phyloP scores from a whole-genome alignment of 805 yeast genomes.

The Metschnikowia lunata region DNA sequence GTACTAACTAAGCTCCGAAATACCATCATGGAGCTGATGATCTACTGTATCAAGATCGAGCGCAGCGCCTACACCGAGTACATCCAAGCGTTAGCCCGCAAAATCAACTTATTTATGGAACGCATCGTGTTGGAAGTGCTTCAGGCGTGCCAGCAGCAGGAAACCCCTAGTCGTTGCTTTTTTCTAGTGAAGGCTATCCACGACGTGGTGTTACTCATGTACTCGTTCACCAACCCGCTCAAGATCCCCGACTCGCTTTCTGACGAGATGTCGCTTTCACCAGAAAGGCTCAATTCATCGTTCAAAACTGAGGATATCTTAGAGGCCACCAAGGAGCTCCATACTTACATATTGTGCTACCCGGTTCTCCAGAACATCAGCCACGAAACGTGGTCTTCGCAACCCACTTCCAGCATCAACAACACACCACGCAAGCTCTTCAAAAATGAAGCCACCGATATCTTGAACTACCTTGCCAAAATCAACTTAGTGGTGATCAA shows the following conservation, averaged over 20 bases:
- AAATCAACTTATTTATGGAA: conserved; percentile 9
- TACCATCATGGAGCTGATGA: conserved; percentile 12
- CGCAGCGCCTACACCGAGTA: conserved; percentile 11
- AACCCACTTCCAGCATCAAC: conserved; percentile 2
- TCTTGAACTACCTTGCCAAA: conserved; percentile 9
- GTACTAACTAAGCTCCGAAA: conserved; percentile 9
- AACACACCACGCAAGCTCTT: conserved; percentile 11
- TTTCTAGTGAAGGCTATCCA: conserved; percentile 11
- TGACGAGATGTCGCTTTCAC: neutral
- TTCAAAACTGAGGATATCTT: conserved; percentile 6
- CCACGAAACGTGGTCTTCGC: neutral
- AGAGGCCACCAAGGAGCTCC: conserved; percentile 7
- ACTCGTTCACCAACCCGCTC: conserved; percentile 14
- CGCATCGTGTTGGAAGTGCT: conserved; percentile 11
- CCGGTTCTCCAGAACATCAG: conserved; percentile 1
- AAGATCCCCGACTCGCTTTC: conserved; percentile 10
- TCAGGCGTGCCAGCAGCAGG: conserved; percentile 6
- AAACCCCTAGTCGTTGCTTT: conserved; percentile 8
- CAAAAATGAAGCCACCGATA: conserved; percentile 5
- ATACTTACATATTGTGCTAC: conserved; percentile 2
- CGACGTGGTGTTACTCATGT: conserved; percentile 10
- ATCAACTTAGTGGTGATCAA: conserved; percentile 13
- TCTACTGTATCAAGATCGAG: conserved; percentile 13
- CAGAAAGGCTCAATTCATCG: conserved; percentile 1
- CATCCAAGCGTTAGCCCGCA: conserved; percentile 10